These are phyloP conservation scores for Nannizziopsis arthrosporioides DNA, from an alignment of 2,329 filamentous ascomycete genomes.

Conservation along the genomic window DNA sequence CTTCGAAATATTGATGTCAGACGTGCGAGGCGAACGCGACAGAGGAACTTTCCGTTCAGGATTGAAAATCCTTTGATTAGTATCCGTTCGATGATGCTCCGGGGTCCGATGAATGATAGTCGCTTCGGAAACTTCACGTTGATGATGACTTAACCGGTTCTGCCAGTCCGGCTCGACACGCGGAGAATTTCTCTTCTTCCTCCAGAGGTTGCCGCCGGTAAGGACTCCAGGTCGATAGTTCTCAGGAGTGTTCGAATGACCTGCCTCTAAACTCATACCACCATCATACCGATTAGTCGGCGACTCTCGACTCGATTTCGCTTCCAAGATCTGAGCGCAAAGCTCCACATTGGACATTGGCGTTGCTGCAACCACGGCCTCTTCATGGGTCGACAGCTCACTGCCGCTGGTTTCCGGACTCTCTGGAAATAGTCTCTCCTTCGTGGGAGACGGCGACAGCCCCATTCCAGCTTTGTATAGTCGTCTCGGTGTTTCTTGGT, in stretches of 20 bases:
- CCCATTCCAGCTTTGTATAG: slow-evolving; percentile 8
- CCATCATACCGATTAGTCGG: not conserved
- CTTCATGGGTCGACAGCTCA: not conserved
- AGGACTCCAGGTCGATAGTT: not conserved
- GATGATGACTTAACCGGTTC: not conserved
- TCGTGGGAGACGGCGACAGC: slow-evolving; percentile 12
- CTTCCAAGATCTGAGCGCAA: not conserved
- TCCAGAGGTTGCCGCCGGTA: not conserved
- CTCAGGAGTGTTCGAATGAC: not conserved
- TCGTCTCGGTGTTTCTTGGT: slow-evolving; percentile 5
- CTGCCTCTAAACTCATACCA: not conserved
- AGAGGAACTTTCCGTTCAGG: not conserved
- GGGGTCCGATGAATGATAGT: slow-evolving; percentile 3
- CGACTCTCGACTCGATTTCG: not conserved
- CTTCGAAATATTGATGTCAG: slow-evolving; percentile 3
- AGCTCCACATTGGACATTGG: not conserved
- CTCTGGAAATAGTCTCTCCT: slow-evolving; percentile 11
- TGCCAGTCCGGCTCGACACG: not conserved
- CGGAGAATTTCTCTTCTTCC: not conserved
- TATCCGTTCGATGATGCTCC: not conserved
- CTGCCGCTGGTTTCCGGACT: slow-evolving; percentile 7
- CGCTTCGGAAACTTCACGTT: not conserved
- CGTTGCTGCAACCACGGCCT: not conserved
- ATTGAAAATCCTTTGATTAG: not conserved
- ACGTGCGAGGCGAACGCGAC: not conserved